Percentiles rank a stretch among this genome's conserved stretches.
These are phyloP conservation scores for Colletotrichum tanaceti DNA, from an alignment of 2,329 filamentous ascomycete species.

Conservation along the genomic window DNA sequence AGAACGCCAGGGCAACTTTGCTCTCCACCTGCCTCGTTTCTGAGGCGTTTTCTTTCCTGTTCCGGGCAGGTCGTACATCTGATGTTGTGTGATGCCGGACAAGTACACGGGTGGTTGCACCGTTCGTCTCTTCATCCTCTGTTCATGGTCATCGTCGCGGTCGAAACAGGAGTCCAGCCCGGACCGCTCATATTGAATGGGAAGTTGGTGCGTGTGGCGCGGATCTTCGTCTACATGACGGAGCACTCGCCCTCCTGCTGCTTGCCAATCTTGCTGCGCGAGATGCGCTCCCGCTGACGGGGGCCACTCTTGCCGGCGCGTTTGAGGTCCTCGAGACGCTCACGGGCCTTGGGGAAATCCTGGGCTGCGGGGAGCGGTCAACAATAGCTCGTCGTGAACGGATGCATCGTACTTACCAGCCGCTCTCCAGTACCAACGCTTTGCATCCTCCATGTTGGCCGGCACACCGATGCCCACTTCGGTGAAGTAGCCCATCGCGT, in stretches of 20 bases:
- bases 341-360: slow-evolving; percentile 92
- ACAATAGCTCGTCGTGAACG: slow-evolving; percentile 35
- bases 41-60: background rate
- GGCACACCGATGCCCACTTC: slow-evolving; percentile 92
- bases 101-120: slow-evolving; percentile 23
- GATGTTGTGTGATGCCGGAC: slow-evolving; percentile 10
- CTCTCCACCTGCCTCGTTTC: background rate
- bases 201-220: background rate
- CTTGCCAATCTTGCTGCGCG: slow-evolving; percentile 82
- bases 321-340: slow-evolving; percentile 92
- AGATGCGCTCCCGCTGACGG: slow-evolving; percentile 82
- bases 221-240: slow-evolving; percentile 72
- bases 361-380: slow-evolving; percentile 72
- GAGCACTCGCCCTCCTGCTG: slow-evolving; percentile 90
- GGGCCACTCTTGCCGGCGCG: slow-evolving; percentile 73
- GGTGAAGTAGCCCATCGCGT: slow-evolving; percentile 98
- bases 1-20: slow-evolving; percentile 12
- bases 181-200: slow-evolving; percentile 27
- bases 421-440: slow-evolving; percentile 97
- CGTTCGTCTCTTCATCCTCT: slow-evolving; percentile 15
- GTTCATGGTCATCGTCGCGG: slow-evolving; percentile 27
- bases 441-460: slow-evolving; percentile 91
- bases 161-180: slow-evolving; percentile 29
- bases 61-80: slow-evolving; percentile 20
- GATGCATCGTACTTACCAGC: slow-evolving; percentile 77